A percentile compares a stretch with the other conserved stretches of the same genome.
These are phyloP conservation scores for Mangifera indica DNA, from an alignment of 345 rosid species.

Conservation along the genomic window DNA sequence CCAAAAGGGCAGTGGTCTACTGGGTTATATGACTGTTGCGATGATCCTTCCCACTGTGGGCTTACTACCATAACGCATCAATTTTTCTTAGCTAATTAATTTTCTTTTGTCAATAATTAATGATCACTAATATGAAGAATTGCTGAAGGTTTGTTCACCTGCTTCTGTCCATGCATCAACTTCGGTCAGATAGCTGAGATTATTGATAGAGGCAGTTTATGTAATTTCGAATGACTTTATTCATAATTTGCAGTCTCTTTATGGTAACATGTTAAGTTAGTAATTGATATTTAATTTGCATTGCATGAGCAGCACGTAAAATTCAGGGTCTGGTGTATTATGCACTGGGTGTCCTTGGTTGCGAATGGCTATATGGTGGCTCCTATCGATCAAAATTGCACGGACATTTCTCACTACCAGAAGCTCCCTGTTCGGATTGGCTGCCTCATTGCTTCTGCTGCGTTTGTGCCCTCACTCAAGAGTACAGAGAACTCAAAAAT, in stretches of 20 bases:
- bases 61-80: background rate
- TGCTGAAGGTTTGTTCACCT: slow-evolving; percentile 43
- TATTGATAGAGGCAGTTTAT: slow-evolving; percentile 40
- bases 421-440: slow-evolving; percentile 50
- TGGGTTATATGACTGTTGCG: slow-evolving; percentile 50
- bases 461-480: slow-evolving; percentile 52
- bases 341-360: slow-evolving; percentile 33
- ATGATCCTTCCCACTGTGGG: slow-evolving; percentile 54
- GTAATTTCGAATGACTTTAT: slow-evolving; percentile 33
- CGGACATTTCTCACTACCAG: slow-evolving; percentile 37
- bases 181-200: slow-evolving; percentile 55
- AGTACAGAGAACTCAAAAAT: slow-evolving; percentile 51
- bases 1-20: slow-evolving; percentile 58
- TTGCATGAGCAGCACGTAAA: slow-evolving; percentile 30
- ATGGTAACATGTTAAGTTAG: too few relatives aligned
- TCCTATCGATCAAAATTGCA: slow-evolving; percentile 43
- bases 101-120: background rate
- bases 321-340: slow-evolving; percentile 33
- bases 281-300: background rate
- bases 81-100: background rate
- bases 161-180: slow-evolving; percentile 53
- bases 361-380: slow-evolving; percentile 44
- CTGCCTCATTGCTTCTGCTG: slow-evolving; percentile 47
- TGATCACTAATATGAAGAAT: background rate
- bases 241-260: background rate